Percentiles rank a stretch among this genome's conserved stretches.
Evolutionary conservation across 768 basidiomycete genomes (phyloP).

Genomic region (Agrocybe praecox): DNA sequence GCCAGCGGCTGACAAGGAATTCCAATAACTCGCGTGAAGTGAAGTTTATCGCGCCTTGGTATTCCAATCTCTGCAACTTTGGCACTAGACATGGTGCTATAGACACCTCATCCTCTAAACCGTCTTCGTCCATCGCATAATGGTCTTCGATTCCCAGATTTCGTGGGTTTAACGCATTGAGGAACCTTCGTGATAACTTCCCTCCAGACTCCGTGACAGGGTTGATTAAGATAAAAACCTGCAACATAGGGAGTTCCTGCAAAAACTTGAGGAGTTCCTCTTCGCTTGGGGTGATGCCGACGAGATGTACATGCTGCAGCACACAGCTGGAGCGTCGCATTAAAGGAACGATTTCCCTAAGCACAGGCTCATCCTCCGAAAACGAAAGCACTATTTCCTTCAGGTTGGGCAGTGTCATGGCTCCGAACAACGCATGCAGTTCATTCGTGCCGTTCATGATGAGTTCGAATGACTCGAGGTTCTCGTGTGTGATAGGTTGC

Average conservation of each 20-base stretch:
- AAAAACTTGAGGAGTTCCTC: conserved; percentile 16
- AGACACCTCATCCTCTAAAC: not conserved
- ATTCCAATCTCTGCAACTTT: conserved; percentile 15
- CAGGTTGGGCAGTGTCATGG: conserved; percentile 17
- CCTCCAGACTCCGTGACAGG: conserved; percentile 17
- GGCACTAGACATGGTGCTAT: not conserved
- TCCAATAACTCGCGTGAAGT: conserved; percentile 10
- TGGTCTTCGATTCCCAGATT: not conserved
- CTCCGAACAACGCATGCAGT: conserved; percentile 12
- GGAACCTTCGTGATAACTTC: conserved; percentile 12
- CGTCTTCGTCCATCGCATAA: too few species aligned
- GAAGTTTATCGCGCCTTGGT: conserved; percentile 18
- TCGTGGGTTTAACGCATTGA: conserved; percentile 15
- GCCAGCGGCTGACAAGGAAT: conserved; percentile 17
- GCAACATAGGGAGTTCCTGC: conserved; percentile 12
- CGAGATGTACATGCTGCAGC: conserved; percentile 18
- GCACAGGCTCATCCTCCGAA: conserved; percentile 14
- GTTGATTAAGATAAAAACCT: conserved; percentile 17
- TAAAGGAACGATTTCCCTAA: conserved; percentile 12
- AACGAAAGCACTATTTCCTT: conserved; percentile 19
- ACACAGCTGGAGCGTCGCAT: conserved; percentile 15
- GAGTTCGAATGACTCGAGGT: conserved; percentile 18
- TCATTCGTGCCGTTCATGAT: conserved; percentile 15
- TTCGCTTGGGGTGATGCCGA: conserved; percentile 21
- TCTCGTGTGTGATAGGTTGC: conserved; percentile 12